A percentile compares a stretch with the other conserved stretches of the same genome.
Evolutionary conservation across 768 basidiomycete species (phyloP).

Genomic region (Daedaleopsis sinensis): DNA sequence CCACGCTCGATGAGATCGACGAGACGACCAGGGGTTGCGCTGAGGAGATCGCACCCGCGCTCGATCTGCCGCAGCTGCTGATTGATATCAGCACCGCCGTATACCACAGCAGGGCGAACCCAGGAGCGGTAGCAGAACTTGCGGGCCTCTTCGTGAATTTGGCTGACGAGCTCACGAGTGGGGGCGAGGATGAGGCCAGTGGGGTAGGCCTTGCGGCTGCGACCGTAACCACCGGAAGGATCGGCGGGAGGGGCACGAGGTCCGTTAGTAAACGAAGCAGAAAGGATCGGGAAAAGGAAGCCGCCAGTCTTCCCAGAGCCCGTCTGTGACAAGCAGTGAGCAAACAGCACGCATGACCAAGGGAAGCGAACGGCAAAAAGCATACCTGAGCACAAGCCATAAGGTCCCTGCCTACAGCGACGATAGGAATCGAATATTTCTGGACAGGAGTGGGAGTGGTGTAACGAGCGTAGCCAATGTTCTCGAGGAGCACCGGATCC

Average conservation of each 20-base stretch:
- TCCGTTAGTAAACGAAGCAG: slow-evolving; percentile 84
- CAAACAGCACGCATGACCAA: slow-evolving; percentile 15
- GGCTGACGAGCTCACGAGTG: slow-evolving; percentile 97
- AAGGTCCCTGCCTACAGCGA: slow-evolving; percentile 84
- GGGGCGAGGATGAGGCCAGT: slow-evolving; percentile 98
- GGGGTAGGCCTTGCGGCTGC: slow-evolving; percentile 89
- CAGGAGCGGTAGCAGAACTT: slow-evolving; percentile 99
- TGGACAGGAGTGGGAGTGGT: slow-evolving; percentile 97
- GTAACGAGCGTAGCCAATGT: slow-evolving; percentile 92
- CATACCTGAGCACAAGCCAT: slow-evolving; percentile 94
- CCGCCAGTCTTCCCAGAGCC: slow-evolving; percentile 99
- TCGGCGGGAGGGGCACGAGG: slow-evolving; percentile 72
- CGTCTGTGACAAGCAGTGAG: slow-evolving; percentile 60
- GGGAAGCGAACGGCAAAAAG: background rate
- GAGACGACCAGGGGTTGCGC: slow-evolving; percentile 96
- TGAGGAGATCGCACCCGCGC: slow-evolving; percentile 95
- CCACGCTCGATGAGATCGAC: slow-evolving; percentile 99
- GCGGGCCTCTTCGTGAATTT: slow-evolving; percentile 98
- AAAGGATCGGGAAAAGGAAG: slow-evolving; percentile 98
- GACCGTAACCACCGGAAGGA: slow-evolving; percentile 51
- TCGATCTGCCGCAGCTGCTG: slow-evolving; percentile 93
- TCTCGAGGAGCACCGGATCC: slow-evolving; percentile 92
- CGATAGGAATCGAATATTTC: slow-evolving; percentile 99
- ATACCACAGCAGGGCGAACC: slow-evolving; percentile 98
- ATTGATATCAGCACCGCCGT: slow-evolving; percentile 98